A percentile compares a stretch with the other conserved stretches of the same genome.
Evolutionary conservation across 1,139 yeast genomes (phyloP).

Genomic region (Zygosaccharomyces pseudobailii): DNA sequence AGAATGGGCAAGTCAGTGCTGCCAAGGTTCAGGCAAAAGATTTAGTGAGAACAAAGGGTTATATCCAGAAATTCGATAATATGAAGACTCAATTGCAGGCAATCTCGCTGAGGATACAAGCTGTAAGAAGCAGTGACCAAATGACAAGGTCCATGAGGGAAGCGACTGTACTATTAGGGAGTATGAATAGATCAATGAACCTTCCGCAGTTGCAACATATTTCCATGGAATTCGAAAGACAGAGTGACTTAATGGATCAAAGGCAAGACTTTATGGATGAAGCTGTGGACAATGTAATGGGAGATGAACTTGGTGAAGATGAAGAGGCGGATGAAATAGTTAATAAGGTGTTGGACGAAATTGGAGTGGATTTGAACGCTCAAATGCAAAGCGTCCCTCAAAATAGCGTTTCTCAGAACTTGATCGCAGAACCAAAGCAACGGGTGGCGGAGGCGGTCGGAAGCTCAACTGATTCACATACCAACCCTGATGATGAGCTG

Average conservation of each 20-base stretch:
- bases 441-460: conserved; percentile 51
- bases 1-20: conserved; percentile 80
- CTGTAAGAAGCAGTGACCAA: conserved; percentile 89
- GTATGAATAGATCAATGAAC: conserved; percentile 88
- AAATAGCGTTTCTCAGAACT: conserved; percentile 38
- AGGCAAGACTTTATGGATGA: conserved; percentile 99
- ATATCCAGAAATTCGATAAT: conserved; percentile 80
- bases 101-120: conserved; percentile 80
- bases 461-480: conserved; percentile 36
- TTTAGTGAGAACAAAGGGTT: conserved; percentile 76
- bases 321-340: conserved; percentile 94
- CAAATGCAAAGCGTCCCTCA: conserved; percentile 66
- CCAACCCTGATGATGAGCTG: conserved; percentile 68
- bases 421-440: conserved; percentile 31
- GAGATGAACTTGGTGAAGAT: conserved; percentile 67
- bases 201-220: conserved; percentile 83
- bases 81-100: conserved; percentile 97
- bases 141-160: conserved; percentile 95
- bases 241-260: conserved; percentile 96
- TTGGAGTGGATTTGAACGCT: conserved; percentile 79
- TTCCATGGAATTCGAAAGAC: conserved; percentile 92
- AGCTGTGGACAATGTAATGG: conserved; percentile 94
- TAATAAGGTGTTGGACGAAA: conserved; percentile 87
- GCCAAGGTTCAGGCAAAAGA: conserved; percentile 96
- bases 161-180: conserved; percentile 79